These are phyloP conservation scores for Penicillium italicum DNA, from an alignment of 2,329 filamentous ascomycete species.

Conservation along the genomic window DNA sequence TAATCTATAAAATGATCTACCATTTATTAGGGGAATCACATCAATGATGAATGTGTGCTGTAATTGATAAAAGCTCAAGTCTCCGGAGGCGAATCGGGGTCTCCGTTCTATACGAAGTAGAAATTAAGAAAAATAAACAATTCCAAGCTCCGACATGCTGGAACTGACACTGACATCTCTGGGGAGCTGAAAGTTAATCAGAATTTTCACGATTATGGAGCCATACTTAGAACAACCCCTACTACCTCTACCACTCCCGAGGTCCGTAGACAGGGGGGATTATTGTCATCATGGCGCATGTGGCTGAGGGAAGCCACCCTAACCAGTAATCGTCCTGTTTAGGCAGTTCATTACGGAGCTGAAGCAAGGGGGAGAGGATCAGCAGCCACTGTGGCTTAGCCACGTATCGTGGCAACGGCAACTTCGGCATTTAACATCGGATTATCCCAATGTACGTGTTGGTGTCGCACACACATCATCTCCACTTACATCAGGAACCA, in stretches of 20 bases:
- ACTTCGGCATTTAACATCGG: not conserved
- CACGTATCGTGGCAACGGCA: not conserved
- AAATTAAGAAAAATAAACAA: not conserved
- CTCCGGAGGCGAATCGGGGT: not conserved
- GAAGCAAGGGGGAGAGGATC: slow-evolving; percentile 7
- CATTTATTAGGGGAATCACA: not conserved
- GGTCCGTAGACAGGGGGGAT: not conserved
- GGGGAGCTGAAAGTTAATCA: slow-evolving; percentile 8
- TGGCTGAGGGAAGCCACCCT: not conserved
- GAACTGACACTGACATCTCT: slow-evolving; percentile 1
- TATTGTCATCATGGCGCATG: slow-evolving; percentile 4
- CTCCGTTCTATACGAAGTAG: not conserved
- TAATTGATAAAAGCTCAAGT: not conserved
- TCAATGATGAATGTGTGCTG: not conserved
- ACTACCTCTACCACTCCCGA: too few relatives aligned
- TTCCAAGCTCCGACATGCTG: not conserved
- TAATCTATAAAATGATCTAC: not conserved
- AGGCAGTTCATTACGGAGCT: not conserved
- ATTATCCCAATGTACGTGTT: not conserved
- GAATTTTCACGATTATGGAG: slow-evolving; percentile 7
- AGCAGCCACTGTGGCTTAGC: not conserved
- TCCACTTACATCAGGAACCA: not conserved
- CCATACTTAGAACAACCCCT: too few relatives aligned
- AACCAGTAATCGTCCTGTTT: not conserved
- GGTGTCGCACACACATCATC: not conserved